Percentiles rank a stretch among this genome's conserved stretches.
phyloP scores from a whole-genome alignment of 768 basidiomycete genomes.

The Mycena chlorophos region DNA sequence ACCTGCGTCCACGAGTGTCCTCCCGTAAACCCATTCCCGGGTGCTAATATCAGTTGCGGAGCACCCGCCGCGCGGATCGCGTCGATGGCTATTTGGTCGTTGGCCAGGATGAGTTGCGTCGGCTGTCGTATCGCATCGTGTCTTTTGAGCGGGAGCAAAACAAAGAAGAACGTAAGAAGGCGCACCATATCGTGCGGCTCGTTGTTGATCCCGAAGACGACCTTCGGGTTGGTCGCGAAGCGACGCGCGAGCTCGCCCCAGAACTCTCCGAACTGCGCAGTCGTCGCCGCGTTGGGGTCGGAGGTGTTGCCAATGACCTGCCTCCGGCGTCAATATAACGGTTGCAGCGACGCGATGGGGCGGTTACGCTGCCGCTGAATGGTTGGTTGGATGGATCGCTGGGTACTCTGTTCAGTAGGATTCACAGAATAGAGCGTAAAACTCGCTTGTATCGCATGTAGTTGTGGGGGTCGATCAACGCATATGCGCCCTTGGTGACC shows the following conservation, averaged over 20 bases:
- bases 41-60: conserved; percentile 44
- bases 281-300: conserved; percentile 46
- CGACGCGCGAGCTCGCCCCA: conserved; percentile 44
- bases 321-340: background rate
- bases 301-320: conserved; percentile 47
- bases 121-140: conserved; percentile 32
- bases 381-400: conserved; percentile 48
- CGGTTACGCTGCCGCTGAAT: conserved; percentile 42
- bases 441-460: conserved; percentile 50
- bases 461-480: conserved; percentile 47
- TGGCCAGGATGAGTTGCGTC: conserved; percentile 41
- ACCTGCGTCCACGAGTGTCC: conserved; percentile 45
- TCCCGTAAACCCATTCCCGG: conserved; percentile 49
- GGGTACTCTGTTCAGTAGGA: background rate
- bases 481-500: conserved; percentile 40
- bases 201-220: conserved; percentile 50
- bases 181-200: conserved; percentile 48
- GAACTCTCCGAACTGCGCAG: conserved; percentile 43
- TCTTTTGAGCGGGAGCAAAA: background rate
- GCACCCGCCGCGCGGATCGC: conserved; percentile 43
- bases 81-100: conserved; percentile 47
- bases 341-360: too few relatives aligned
- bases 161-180: background rate
- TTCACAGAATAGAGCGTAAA: background rate
- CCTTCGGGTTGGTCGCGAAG: conserved; percentile 41